Evolutionary conservation across 148 eudicot genomes (phyloP), one percentile per base, ranked within the genome.

Genomic region (Heliamphora exappendiculata): DNA sequence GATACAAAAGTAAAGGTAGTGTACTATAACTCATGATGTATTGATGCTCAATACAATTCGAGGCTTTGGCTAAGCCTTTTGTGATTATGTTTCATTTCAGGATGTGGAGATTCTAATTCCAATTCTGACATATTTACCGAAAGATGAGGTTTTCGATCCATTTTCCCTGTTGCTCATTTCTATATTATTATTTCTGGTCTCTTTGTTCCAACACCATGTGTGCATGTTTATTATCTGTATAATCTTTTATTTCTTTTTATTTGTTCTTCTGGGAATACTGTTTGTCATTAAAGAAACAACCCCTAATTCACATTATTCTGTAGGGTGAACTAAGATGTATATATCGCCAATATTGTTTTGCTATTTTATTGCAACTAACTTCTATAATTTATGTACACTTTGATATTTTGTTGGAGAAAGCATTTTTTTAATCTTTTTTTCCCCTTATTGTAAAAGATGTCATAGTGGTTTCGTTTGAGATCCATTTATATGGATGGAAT

Each of bases 61-160:
- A 70, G 33, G 49, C 45, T 44, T 68, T 60, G 37, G 42, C 24
- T 84, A 62, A 42, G 31, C 4, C 70, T 64, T 53, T 67, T 60
- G 75, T 71, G n/a, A 37, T 31, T 83, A 74, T 76, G 33, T 45
- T 36, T 53, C 63, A 77, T 47, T 76, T 31, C 96, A 95, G 99
- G 94, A 95, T 78, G 81, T 88, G 45, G 97, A 95, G 83, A 82
- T 95, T 86, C 82, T 95, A 65, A 82, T 93, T 81, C 97, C 96
- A 64, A 78, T 95, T 75, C 80, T 95, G 67, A 79, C 97, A 10
- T 93, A 85, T 78, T 79, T 92, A 60, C 85, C 91, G 70, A 95
- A 87, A 81, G 97, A 92, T 34, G 99, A 95, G 99, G 99, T 95
- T 74, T 57, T 54, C 13, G 6, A 29, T 70, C 75, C 75, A 36